Evolutionary conservation across 768 basidiomycete species (phyloP).

Genomic region (Boletus reticulatus): DNA sequence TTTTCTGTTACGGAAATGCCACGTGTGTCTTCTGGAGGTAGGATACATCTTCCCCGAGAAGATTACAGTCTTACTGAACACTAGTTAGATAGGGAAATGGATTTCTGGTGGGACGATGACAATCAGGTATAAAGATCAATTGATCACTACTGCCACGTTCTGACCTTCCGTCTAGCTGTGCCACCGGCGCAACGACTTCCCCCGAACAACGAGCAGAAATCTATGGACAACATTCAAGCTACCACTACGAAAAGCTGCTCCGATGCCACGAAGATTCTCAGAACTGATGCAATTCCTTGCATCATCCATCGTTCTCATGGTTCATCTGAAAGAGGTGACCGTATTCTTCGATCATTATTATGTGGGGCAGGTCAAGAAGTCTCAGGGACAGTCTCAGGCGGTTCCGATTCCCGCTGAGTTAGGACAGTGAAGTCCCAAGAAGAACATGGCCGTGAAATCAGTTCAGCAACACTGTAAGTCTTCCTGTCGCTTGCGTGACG

Average conservation of each 20-base stretch:
- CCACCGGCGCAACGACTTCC: background rate
- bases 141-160: no score
- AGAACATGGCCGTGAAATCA: slow-evolving; percentile 61
- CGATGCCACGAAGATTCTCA: slow-evolving; percentile 66
- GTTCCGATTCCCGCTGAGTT: slow-evolving; percentile 54
- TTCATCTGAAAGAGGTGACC: slow-evolving; percentile 64
- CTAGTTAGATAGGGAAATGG: background rate
- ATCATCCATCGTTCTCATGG: slow-evolving; percentile 92
- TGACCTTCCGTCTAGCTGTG: background rate
- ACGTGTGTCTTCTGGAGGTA: background rate
- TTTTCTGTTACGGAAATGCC: slow-evolving; percentile 60
- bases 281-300: slow-evolving; percentile 88
- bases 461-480: background rate
- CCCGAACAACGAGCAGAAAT: slow-evolving; percentile 5
- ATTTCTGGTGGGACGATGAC: background rate
- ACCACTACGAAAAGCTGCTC: slow-evolving; percentile 69
- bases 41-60: background rate
- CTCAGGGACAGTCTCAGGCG: slow-evolving; percentile 44
- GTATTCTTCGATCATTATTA: slow-evolving; percentile 76
- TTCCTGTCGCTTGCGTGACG: background rate
- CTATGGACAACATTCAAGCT: slow-evolving; percentile 87
- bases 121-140: background rate
- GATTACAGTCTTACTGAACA: no score
- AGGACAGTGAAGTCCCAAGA: slow-evolving; percentile 48
- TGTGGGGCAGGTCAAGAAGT: slow-evolving; percentile 62